A percentile compares a stretch with the other conserved stretches of the same genome.
Conservation (phyloP, 2,329 filamentous ascomycete species). For the Chrysoporthe cubensis region DNA sequence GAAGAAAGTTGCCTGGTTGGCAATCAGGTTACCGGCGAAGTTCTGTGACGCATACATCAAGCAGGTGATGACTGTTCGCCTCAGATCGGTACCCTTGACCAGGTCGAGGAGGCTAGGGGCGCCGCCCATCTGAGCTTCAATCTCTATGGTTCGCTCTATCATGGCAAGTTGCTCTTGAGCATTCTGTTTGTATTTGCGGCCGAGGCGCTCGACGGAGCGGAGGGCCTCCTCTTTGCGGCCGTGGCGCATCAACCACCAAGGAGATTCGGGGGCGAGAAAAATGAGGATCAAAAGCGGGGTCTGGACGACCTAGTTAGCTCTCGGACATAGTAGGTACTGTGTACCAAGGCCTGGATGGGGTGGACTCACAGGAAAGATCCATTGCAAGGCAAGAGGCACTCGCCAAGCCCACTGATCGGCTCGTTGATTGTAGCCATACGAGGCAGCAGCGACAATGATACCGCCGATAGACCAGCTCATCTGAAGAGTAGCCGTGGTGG, state of each 20-base stretch:
- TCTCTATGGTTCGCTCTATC: constrained; percentile 61
- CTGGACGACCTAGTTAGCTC: not conserved
- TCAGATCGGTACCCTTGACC: constrained; percentile 55
- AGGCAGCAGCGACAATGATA: constrained; percentile 63
- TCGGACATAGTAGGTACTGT: not conserved
- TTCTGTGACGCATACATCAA: constrained; percentile 63
- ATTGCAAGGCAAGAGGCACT: constrained; percentile 60
- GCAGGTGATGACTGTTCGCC: constrained; percentile 59
- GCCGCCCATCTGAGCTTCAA: constrained; percentile 51
- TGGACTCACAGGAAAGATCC: constrained; percentile 53
- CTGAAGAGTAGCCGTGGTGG: constrained; percentile 64
- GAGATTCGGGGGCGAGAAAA: constrained; percentile 55
- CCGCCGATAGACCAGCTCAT: constrained; percentile 68
- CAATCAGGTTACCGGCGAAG: constrained; percentile 65
- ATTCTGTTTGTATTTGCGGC: constrained; percentile 44
- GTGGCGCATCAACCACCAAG: constrained; percentile 60
- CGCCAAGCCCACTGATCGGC: constrained; percentile 43
- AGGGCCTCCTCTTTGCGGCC: constrained; percentile 50
- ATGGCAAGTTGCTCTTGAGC: constrained; percentile 55
- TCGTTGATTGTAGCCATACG: constrained; percentile 55
- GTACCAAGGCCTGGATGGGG: too few relatives aligned
- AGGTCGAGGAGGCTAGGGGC: constrained; percentile 53
- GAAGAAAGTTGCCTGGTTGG: constrained; percentile 66
- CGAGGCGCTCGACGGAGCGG: constrained; percentile 53
- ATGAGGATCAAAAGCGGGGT: constrained; percentile 56